A percentile compares a stretch with the other conserved stretches of the same genome.
Conservation (phyloP, 2,329 filamentous ascomycete species). For the Penicillium sp. region DNA sequence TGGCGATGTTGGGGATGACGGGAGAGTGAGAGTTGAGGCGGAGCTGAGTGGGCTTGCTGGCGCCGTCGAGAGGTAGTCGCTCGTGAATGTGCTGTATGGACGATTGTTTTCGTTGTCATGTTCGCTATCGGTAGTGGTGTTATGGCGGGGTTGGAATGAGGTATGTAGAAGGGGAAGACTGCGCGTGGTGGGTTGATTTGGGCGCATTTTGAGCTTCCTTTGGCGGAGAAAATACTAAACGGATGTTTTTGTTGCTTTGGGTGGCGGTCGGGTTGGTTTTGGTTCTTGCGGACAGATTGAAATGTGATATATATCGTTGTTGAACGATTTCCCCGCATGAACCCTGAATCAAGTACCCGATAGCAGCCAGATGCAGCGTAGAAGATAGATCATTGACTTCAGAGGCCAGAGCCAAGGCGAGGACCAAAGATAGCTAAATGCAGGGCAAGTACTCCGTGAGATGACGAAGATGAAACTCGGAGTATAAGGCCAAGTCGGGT, state of each 20-base stretch:
- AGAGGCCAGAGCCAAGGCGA: conserved; percentile 5
- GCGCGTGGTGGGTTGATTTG: conserved; percentile 28
- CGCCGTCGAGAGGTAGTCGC: conserved; percentile 24
- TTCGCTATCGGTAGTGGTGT: conserved; percentile 15
- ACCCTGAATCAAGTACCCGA: conserved; percentile 3
- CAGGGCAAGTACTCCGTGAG: neutral
- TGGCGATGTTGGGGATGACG: conserved; percentile 35
- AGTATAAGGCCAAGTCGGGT: conserved; percentile 6
- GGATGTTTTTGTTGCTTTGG: neutral
- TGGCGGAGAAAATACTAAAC: neutral
- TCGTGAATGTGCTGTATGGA: conserved; percentile 30
- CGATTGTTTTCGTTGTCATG: conserved; percentile 34
- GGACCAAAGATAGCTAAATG: conserved; percentile 4
- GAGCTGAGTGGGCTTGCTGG: conserved; percentile 36
- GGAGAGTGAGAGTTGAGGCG: conserved; percentile 32
- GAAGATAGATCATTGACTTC: neutral
- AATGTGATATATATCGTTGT: conserved; percentile 5
- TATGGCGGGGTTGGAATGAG: conserved; percentile 31
- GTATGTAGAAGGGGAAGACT: conserved; percentile 39
- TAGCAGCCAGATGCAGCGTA: neutral
- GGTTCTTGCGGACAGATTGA: neutral
- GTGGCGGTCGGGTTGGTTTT: neutral
- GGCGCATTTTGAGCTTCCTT: conserved; percentile 25
- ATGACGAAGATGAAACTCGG: conserved; percentile 16
- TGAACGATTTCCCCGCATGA: conserved; percentile 18